Conservation (phyloP, 495 filamentous ascomycete species). For the Annulohypoxylon nitens region DNA sequence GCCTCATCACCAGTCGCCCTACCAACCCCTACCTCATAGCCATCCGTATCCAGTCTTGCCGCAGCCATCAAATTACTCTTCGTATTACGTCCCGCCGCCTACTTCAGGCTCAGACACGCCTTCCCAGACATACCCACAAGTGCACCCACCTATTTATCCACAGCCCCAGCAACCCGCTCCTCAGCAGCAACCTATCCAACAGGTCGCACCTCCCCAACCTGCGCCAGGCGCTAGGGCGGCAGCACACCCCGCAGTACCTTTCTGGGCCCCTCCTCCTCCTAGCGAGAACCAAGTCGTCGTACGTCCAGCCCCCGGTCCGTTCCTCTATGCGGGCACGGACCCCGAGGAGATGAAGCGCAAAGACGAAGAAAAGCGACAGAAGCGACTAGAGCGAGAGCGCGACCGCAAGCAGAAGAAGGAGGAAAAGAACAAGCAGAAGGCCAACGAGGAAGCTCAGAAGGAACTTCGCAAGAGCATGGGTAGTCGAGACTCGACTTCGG, state of each 20-base stretch:
- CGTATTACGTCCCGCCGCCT: background rate
- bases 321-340: conserved; percentile 31
- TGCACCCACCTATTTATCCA: too few relatives aligned
- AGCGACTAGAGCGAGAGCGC: conserved; percentile 32
- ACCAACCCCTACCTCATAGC: background rate
- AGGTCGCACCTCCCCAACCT: background rate
- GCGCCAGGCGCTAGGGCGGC: background rate
- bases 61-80: background rate
- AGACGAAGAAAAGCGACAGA: conserved; percentile 27
- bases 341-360: conserved; percentile 33
- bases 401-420: conserved; percentile 33
- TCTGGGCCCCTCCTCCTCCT: background rate
- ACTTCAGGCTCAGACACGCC: background rate
- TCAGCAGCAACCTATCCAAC: background rate
- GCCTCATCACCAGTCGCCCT: background rate
- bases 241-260: background rate
- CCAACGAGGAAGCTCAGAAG: background rate
- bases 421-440: conserved; percentile 34
- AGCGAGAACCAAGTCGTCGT: conserved; percentile 15
- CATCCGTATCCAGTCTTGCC: background rate
- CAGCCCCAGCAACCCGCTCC: background rate
- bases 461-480: conserved; percentile 6
- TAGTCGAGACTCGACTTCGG: background rate
- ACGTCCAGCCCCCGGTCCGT: conserved; percentile 29
- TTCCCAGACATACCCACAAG: background rate